Conservation (phyloP, 371 early-diverging fungal genomes). For the Mortierella sp. region DNA sequence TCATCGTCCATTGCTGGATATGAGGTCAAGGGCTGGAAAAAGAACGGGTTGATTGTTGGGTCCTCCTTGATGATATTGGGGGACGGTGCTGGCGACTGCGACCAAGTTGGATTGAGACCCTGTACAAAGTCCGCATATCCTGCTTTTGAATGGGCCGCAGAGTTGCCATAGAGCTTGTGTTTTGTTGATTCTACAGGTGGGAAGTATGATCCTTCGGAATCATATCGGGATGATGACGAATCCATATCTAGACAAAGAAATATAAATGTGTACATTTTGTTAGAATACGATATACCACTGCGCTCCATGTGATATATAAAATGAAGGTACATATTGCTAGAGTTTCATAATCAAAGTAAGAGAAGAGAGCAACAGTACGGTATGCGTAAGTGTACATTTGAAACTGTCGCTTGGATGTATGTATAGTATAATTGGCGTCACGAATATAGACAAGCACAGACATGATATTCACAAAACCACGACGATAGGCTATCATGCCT, state of each 20-base stretch:
- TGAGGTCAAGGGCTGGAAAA: constrained; percentile 59
- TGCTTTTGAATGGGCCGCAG: constrained; percentile 42
- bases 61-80: constrained; percentile 69
- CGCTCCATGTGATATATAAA: background rate
- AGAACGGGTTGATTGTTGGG: constrained; percentile 70
- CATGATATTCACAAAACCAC: too few species aligned
- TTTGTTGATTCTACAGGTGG: constrained; percentile 48
- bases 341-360: background rate
- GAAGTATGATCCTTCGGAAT: constrained; percentile 45
- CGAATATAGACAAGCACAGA: too few species aligned
- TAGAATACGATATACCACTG: background rate
- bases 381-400: background rate
- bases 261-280: background rate
- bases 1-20: constrained; percentile 72
- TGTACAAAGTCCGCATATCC: constrained; percentile 48
- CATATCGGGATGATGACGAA: constrained; percentile 33
- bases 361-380: background rate
- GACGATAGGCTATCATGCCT: too few species aligned
- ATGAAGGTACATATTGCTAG: background rate
- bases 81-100: constrained; percentile 74
- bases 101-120: constrained; percentile 63
- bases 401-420: too few species aligned
- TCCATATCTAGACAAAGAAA: constrained; percentile 24
- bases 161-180: constrained; percentile 59
- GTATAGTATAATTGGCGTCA: too few species aligned